Percentiles rank a stretch among this genome's conserved stretches.
These are phyloP conservation scores for Kwoniella shandongensis DNA, from an alignment of 768 basidiomycete genomes.

Conservation along the genomic window DNA sequence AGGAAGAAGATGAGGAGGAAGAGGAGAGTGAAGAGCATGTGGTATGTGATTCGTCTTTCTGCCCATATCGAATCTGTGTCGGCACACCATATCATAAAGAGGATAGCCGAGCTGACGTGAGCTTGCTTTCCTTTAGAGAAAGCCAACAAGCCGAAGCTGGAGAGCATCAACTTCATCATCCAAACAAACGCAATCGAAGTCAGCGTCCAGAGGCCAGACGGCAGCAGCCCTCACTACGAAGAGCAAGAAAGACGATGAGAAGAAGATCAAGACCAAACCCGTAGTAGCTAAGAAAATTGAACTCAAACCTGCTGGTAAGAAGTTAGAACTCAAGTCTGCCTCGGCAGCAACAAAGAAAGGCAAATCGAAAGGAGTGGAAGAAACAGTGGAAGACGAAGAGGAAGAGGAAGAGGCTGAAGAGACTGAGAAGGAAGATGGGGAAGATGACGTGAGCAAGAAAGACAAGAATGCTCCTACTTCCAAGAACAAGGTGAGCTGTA, in stretches of 20 bases:
- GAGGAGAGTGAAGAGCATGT: neutral
- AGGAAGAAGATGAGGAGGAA: neutral
- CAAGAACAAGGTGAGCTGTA: no score
- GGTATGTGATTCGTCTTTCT: neutral
- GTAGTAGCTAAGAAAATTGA: neutral
- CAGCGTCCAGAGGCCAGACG: neutral
- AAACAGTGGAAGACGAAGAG: neutral
- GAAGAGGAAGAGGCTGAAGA: neutral
- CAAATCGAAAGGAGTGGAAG: neutral
- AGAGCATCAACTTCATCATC: neutral
- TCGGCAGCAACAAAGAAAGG: neutral
- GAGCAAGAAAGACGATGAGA: neutral
- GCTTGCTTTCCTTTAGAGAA: no score
- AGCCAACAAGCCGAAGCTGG: neutral
- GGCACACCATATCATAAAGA: no score
- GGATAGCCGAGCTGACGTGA: no score
- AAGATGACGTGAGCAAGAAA: no score
- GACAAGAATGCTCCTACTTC: no score
- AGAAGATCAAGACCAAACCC: neutral
- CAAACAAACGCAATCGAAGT: no score
- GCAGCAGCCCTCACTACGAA: neutral
- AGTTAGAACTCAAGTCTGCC: no score
- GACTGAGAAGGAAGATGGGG: no score
- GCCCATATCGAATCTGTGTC: no score
- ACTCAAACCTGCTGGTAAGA: no score